Base-by-base conservation (phyloP, 345 rosid species). In the Lepidium africanum region DNA sequence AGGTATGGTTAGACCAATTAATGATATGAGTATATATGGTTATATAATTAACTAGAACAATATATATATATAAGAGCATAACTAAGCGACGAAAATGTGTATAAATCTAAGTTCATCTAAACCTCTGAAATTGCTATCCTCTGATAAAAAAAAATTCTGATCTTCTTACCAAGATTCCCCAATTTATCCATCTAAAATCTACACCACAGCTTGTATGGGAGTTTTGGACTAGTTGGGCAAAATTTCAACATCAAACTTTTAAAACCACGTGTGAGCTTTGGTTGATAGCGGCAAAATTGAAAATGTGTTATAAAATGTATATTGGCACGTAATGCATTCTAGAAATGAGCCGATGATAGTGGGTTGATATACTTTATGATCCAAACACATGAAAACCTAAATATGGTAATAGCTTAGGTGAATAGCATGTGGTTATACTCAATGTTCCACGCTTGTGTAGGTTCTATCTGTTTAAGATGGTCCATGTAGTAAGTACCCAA, bases 341-440 rank as follows among this genome's bases (percentile, higher is more conserved):
- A 35, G 27, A 63, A 38, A 38, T 38, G 53, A 55, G 70, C 12
- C 37, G 14, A 48, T 57, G 66, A 56, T 40, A 66, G 67, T 19
- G 77, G 30, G 65, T 43, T 58, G 16, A 35, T 52, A 17, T 41
- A 66, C 72, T 66, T 66, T 73, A 59, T 33, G 56, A 73, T 59
- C 48, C 23, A 53, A 51, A 59, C 35, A 41, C 55, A 59, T 59
- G 65, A 35, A 58, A 4, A 42, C 10, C 72, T 66, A 73, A 37
- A 73, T 66, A 32, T 59, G 72, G 77, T 51, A 50, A 42, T 73
- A 73, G 67, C 77, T 73, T 66, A 66, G 67, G 77, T 73, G 72
- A 66, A 59, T 66, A 73, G 68, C 49, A 65, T 73, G 72, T 73
- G 77, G 72, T 73, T 14, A 23, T 56, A 53, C 51, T 73, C 23